Conservation (phyloP, 495 filamentous ascomycete species). For the Daldinia loculata region DNA sequence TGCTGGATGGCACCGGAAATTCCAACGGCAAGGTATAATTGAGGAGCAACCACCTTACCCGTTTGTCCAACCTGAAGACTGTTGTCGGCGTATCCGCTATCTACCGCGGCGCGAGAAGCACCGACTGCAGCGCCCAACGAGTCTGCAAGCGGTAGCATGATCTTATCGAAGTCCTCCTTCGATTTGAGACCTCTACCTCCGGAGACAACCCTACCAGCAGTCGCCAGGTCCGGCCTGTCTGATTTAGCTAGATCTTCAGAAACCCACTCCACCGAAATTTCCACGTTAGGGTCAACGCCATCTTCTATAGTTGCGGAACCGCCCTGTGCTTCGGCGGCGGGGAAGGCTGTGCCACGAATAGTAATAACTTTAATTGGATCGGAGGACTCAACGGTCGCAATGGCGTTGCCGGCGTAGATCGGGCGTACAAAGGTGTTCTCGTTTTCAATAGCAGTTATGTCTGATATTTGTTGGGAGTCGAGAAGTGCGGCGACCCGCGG, state of each 20-base stretch:
- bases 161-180: conserved; percentile 92
- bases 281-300: conserved; percentile 76
- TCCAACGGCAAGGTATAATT: conserved; percentile 93
- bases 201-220: conserved; percentile 87
- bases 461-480: conserved; percentile 91
- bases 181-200: conserved; percentile 95
- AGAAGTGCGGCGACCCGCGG: conserved; percentile 95
- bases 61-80: conserved; percentile 98
- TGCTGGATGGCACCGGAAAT: conserved; percentile 98
- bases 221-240: conserved; percentile 93
- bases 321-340: conserved; percentile 61
- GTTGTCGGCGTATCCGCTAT: conserved; percentile 99
- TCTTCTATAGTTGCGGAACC: conserved; percentile 68
- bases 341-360: conserved; percentile 90
- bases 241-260: conserved; percentile 92
- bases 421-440: conserved; percentile 96
- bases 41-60: conserved; percentile 96
- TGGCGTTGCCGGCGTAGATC: conserved; percentile 97
- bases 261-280: conserved; percentile 82
- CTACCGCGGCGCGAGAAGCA: conserved; percentile 92
- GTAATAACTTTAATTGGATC: conserved; percentile 90
- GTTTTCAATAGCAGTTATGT: conserved; percentile 84
- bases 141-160: conserved; percentile 93
- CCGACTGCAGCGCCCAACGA: conserved; percentile 92
- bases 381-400: conserved; percentile 92